These are phyloP conservation scores for Aspergillus haitiensis DNA, from an alignment of 495 filamentous ascomycete genomes.

Conservation along the genomic window DNA sequence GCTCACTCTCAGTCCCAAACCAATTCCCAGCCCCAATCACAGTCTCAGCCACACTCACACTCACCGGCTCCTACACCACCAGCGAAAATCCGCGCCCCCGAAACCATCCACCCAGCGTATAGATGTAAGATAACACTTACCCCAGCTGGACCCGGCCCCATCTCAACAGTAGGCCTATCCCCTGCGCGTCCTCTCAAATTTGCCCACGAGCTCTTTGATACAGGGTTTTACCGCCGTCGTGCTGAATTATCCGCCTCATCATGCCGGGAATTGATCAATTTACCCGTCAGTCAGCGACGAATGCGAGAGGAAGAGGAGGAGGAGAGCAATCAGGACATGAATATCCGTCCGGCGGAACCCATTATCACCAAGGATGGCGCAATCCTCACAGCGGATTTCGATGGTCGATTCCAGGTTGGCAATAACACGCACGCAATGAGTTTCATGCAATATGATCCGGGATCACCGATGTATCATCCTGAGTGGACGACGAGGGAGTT, in stretches of 20 bases:
- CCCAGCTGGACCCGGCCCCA: slow-evolving; percentile 2
- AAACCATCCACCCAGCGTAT: slow-evolving; percentile 6
- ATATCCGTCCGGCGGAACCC: neutral
- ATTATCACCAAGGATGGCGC: slow-evolving; percentile 14
- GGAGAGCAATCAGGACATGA: neutral
- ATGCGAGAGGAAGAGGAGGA: neutral
- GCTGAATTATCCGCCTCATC: slow-evolving; percentile 32
- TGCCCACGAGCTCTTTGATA: slow-evolving; percentile 36
- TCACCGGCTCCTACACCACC: neutral
- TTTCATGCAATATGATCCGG: slow-evolving; percentile 34
- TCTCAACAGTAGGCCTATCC: neutral
- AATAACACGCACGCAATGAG: slow-evolving; percentile 36
- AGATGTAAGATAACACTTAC: neutral
- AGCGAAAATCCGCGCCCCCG: neutral
- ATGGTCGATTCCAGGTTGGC: slow-evolving; percentile 8
- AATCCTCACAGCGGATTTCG: slow-evolving; percentile 32
- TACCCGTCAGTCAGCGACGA: slow-evolving; percentile 24
- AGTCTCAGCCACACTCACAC: neutral
- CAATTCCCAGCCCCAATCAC: neutral
- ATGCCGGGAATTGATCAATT: slow-evolving; percentile 39
- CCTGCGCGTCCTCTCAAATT: slow-evolving; percentile 7
- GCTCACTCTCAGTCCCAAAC: neutral
- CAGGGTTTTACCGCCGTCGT: slow-evolving; percentile 32
- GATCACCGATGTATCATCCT: slow-evolving; percentile 6
- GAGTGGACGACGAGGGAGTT: neutral